These are phyloP conservation scores for Cyphellophora attinorum DNA, from an alignment of 2,329 filamentous ascomycete genomes.

Conservation along the genomic window DNA sequence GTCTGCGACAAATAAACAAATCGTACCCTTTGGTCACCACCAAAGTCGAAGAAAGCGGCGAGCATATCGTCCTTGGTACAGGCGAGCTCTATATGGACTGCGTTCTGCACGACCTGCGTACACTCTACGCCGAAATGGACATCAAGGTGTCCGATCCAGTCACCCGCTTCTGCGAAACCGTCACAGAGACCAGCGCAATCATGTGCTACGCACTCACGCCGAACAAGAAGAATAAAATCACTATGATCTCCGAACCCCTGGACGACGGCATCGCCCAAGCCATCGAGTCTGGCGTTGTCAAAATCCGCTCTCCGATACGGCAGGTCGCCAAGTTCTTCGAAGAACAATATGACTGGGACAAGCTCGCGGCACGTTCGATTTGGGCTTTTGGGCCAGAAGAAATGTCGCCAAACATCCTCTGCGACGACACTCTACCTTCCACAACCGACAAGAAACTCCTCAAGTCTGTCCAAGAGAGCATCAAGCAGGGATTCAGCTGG, in stretches of 20 bases:
- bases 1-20: conserved; percentile 93
- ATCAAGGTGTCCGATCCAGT: conserved; percentile 98
- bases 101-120: conserved; percentile 85
- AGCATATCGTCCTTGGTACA: conserved; percentile 89
- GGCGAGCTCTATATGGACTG: conserved; percentile 99
- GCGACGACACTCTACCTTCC: conserved; percentile 89
- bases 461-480: conserved; percentile 77
- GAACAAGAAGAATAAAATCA: conserved; percentile 99
- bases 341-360: conserved; percentile 93
- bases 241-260: conserved; percentile 92
- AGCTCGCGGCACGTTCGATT: conserved; percentile 86
- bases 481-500: conserved; percentile 95
- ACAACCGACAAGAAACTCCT: conserved; percentile 92
- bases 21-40: conserved; percentile 92
- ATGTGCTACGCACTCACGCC: conserved; percentile 97
- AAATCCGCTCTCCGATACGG: conserved; percentile 83
- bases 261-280: conserved; percentile 92
- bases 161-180: conserved; percentile 94
- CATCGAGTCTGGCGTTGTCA: conserved; percentile 83
- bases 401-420: conserved; percentile 85
- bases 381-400: conserved; percentile 99
- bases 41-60: conserved; percentile 95
- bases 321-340: conserved; percentile 96
- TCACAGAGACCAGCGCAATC: conserved; percentile 91
- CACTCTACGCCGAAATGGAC: conserved; percentile 97